A percentile compares a stretch with the other conserved stretches of the same genome.
phyloP scores from a whole-genome alignment of 176 grass and related monocot species.

The Eragrostis curvula region DNA sequence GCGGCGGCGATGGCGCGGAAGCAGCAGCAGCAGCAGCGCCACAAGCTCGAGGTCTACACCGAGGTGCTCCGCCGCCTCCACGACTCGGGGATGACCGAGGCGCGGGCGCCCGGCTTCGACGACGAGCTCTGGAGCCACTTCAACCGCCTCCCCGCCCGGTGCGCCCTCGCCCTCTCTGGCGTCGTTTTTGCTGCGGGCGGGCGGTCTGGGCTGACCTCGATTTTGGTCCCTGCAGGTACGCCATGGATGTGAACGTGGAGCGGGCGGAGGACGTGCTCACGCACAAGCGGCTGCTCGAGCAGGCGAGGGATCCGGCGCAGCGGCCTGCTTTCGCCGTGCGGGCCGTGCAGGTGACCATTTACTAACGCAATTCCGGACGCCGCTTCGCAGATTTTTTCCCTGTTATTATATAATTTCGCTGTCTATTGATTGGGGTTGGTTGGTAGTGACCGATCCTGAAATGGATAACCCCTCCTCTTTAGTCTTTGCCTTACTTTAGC shows the following conservation, averaged over 20 bases:
- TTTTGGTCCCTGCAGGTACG: slow-evolving; percentile 43
- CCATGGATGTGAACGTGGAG: slow-evolving; percentile 75
- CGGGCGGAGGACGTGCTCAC: slow-evolving; percentile 77
- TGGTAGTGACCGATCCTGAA: neutral
- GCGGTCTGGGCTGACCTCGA: slow-evolving; percentile 7
- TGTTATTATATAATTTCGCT: slow-evolving; percentile 21
- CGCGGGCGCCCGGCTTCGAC: slow-evolving; percentile 52
- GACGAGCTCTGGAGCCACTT: slow-evolving; percentile 78
- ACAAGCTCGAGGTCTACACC: slow-evolving; percentile 72
- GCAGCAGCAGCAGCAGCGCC: slow-evolving; percentile 66
- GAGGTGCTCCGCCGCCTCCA: slow-evolving; percentile 65
- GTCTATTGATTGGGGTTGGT: slow-evolving; percentile 24
- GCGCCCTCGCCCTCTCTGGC: neutral
- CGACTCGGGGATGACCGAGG: slow-evolving; percentile 44
- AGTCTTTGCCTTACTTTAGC: neutral
- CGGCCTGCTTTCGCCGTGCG: slow-evolving; percentile 61
- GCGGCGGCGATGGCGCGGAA: slow-evolving; percentile 42
- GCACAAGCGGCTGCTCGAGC: slow-evolving; percentile 61
- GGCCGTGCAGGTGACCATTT: slow-evolving; percentile 60
- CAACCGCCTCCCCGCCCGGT: slow-evolving; percentile 81
- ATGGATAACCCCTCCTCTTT: neutral
- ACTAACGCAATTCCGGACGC: slow-evolving; percentile 6
- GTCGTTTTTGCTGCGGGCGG: slow-evolving; percentile 5
- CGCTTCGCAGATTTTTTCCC: neutral
- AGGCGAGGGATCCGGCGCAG: slow-evolving; percentile 55